Base-by-base conservation (phyloP, 331 rosid species). In the Telfairia occidentalis region DNA sequence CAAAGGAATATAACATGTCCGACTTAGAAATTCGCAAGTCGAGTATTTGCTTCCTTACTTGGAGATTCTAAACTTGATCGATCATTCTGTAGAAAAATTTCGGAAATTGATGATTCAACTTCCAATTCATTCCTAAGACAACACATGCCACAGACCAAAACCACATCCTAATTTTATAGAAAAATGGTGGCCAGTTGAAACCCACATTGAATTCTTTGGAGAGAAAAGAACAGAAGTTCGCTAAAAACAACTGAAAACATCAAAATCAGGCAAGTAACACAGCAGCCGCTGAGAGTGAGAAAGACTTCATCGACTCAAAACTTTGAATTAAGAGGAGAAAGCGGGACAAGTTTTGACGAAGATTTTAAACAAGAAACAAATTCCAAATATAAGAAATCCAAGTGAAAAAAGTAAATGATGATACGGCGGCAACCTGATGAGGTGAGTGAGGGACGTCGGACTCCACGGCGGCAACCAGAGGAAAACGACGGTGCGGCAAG, bases 401-500 rank as follows among this genome's bases (percentile, higher is more conserved):
- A 1, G 3, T 1, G 1, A 29, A 2, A 75, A 50, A 73, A 21
- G 38, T 34, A 38, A 24, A 40, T 61, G 37, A 18, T n/a, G 21
- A 60, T 82, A 87, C 24, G 2, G 18, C 4, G 7, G 42, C 59
- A 48, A 76, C 97, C 96, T 89, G 82, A 70, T 79, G 81, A 69
- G 76, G 77, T 63, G 88, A 80, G 61, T 76, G 78, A 10, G 96
- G 83, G 70, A 10, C 74, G 19, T 85, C 85, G 66, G 96, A 86
- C 48, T 88, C 80, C 71, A 88, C 82, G 75, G 88, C 82, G 32
- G 82, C 63, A 30, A 78, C 11, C 55, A 73, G 55, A 64, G 76
- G 80, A 76, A 75, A 49, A 49, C 79, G 85, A 9, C 64, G 85
- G 12, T 7, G 78, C 13, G 79, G 80, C 57, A 70, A 46, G 58